A percentile compares a stretch with the other conserved stretches of the same genome.
These are phyloP conservation scores for Pleurotus salmoneostramineus DNA, from an alignment of 768 basidiomycete species.

Conservation along the genomic window DNA sequence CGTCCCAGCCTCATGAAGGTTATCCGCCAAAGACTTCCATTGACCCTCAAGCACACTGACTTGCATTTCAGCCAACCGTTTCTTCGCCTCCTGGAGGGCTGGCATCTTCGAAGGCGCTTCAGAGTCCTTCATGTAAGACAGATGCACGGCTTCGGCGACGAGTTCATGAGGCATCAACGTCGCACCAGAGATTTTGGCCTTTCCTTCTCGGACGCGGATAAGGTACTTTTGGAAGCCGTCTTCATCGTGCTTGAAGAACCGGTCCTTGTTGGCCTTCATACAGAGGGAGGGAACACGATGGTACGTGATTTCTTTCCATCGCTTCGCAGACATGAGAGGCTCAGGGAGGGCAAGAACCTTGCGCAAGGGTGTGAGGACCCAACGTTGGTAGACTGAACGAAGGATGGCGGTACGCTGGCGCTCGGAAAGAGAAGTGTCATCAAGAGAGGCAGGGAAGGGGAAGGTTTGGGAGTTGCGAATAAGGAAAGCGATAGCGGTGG, in stretches of 20 bases:
- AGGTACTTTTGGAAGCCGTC: conserved; percentile 59
- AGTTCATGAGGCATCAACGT: conserved; percentile 67
- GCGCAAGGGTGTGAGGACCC: conserved; percentile 57
- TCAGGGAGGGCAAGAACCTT: conserved; percentile 44
- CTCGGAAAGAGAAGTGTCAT: conserved; percentile 17
- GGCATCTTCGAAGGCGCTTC: conserved; percentile 12
- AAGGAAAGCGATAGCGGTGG: conserved; percentile 56
- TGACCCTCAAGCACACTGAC: conserved; percentile 55
- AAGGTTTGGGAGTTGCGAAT: conserved; percentile 35
- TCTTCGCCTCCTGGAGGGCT: conserved; percentile 20
- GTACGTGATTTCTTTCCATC: conserved; percentile 58
- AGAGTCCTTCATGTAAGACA: background rate
- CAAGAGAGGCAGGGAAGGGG: conserved; percentile 27
- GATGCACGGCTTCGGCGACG: conserved; percentile 32
- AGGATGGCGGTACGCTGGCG: conserved; percentile 33
- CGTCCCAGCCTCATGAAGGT: conserved; percentile 48
- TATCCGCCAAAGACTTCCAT: conserved; percentile 58
- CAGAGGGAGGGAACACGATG: conserved; percentile 53
- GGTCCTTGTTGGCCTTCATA: conserved; percentile 54
- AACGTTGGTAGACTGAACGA: conserved; percentile 55
- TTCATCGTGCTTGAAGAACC: conserved; percentile 56
- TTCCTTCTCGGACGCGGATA: conserved; percentile 49
- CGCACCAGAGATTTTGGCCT: conserved; percentile 57
- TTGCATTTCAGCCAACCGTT: conserved; percentile 27
- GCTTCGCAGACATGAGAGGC: conserved; percentile 55